Evolutionary conservation across 306 rosid species (phyloP).

Genomic region (Gastrolobium villosum): DNA sequence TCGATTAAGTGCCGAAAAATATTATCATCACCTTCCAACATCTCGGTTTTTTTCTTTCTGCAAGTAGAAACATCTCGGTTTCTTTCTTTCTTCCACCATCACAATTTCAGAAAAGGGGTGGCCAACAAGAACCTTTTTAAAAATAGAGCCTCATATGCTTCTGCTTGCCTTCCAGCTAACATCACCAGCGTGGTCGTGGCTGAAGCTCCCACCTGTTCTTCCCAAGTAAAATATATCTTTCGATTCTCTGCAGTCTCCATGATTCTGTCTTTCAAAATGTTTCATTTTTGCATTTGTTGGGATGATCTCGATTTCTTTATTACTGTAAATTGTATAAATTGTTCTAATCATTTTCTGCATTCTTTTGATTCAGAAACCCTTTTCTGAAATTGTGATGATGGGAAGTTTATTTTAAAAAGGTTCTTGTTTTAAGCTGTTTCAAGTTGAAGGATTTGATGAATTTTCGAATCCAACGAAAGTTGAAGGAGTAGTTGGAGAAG

Average conservation of each 20-base stretch:
- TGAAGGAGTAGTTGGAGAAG: conserved; percentile 51
- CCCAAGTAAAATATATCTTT: conserved; percentile 52
- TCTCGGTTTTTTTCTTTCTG: too few species aligned
- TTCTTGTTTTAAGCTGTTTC: conserved; percentile 4
- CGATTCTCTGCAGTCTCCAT: background rate
- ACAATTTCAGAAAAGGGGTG: too few species aligned
- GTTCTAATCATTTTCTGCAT: too few species aligned
- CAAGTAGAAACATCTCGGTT: too few species aligned
- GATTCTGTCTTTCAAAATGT: background rate
- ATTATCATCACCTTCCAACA: too few species aligned
- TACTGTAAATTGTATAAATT: too few species aligned
- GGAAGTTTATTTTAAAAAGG: background rate
- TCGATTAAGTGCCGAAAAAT: too few species aligned
- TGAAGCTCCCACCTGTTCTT: conserved; percentile 72
- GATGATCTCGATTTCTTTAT: background rate
- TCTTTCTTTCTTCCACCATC: too few species aligned
- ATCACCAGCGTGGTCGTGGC: conserved; percentile 90
- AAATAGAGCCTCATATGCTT: too few species aligned
- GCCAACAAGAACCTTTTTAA: too few species aligned
- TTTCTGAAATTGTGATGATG: background rate
- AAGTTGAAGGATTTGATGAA: conserved; percentile 93
- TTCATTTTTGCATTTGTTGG: background rate
- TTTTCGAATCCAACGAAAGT: conserved; percentile 50
- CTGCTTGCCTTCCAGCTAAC: conserved; percentile 93
- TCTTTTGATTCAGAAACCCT: conserved; percentile 13